These are phyloP conservation scores for Termitomyces sp. DNA, from an alignment of 768 basidiomycete genomes.

Conservation along the genomic window DNA sequence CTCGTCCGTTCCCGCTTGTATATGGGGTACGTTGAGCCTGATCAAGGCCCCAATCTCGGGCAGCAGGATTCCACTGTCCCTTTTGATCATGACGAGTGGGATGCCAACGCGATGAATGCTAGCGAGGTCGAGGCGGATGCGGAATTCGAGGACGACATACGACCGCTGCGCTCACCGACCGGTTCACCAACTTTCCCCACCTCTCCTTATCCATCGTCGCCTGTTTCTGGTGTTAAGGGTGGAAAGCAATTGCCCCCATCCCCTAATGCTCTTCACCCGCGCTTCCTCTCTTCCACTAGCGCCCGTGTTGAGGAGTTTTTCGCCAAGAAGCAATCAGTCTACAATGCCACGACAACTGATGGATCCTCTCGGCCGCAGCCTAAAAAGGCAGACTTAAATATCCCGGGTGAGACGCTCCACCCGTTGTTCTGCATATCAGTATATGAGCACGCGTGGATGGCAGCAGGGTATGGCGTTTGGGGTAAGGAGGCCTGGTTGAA, in stretches of 20 bases:
- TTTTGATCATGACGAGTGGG: neutral
- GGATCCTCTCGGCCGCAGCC: neutral
- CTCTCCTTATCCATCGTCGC: constrained; percentile 29
- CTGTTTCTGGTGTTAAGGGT: constrained; percentile 36
- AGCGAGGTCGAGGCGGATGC: neutral
- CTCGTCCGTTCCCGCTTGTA: constrained; percentile 60
- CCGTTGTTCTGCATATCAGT: constrained; percentile 77
- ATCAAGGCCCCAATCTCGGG: constrained; percentile 10
- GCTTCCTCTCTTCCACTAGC: constrained; percentile 17
- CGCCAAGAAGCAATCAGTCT: neutral
- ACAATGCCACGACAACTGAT: neutral
- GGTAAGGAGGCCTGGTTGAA: constrained; percentile 84
- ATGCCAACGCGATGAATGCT: neutral
- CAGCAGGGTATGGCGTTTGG: constrained; percentile 83
- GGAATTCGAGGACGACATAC: neutral
- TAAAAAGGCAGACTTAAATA: constrained; percentile 13
- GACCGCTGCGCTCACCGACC: constrained; percentile 12
- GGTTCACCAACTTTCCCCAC: constrained; percentile 13
- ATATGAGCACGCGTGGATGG: constrained; percentile 85
- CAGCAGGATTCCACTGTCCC: constrained; percentile 4
- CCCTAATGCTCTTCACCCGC: constrained; percentile 23
- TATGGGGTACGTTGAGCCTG: constrained; percentile 17
- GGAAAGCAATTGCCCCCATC: constrained; percentile 20
- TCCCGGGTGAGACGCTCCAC: constrained; percentile 54
- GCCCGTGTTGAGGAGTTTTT: constrained; percentile 1